These are phyloP conservation scores for Penicillium hesseltinei DNA, from an alignment of 2,329 filamentous ascomycete species.

Conservation along the genomic window DNA sequence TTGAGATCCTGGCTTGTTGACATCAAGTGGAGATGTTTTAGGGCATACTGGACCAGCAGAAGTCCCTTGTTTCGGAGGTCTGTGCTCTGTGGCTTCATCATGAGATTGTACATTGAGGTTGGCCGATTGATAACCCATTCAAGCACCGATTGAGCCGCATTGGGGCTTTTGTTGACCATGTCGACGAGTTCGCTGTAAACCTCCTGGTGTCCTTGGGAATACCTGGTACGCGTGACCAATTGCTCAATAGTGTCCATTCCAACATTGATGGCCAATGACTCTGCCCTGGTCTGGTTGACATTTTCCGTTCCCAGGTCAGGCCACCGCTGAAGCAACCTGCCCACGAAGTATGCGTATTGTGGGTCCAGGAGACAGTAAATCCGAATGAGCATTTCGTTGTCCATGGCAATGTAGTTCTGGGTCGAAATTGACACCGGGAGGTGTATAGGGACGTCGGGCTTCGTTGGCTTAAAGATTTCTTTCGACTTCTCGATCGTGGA, in stretches of 20 bases:
- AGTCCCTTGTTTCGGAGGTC: slow-evolving; percentile 56
- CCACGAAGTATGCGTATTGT: slow-evolving; percentile 66
- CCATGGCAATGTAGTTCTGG: slow-evolving; percentile 59
- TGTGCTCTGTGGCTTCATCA: slow-evolving; percentile 60
- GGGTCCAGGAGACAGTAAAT: slow-evolving; percentile 78
- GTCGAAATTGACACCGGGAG: slow-evolving; percentile 48
- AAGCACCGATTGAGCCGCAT: slow-evolving; percentile 60
- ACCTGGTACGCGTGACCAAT: slow-evolving; percentile 69
- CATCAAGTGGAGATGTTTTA: slow-evolving; percentile 53
- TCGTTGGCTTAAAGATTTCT: slow-evolving; percentile 44
- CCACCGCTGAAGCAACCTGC: slow-evolving; percentile 59
- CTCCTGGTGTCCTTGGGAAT: slow-evolving; percentile 60
- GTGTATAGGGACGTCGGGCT: slow-evolving; percentile 51
- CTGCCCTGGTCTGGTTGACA: slow-evolving; percentile 48
- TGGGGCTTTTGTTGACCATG: slow-evolving; percentile 51
- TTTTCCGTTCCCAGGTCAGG: slow-evolving; percentile 52
- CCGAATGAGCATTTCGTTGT: slow-evolving; percentile 72
- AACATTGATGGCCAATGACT: slow-evolving; percentile 44
- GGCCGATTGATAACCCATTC: slow-evolving; percentile 59
- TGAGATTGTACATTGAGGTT: slow-evolving; percentile 61
- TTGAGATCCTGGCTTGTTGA: slow-evolving; percentile 26
- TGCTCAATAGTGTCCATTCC: slow-evolving; percentile 67
- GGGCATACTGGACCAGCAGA: slow-evolving; percentile 52
- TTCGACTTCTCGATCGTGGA: slow-evolving; percentile 61
- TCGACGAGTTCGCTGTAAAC: slow-evolving; percentile 55